phyloP scores from a whole-genome alignment of 2,329 filamentous ascomycete species.

The Aspergillus hortae region DNA sequence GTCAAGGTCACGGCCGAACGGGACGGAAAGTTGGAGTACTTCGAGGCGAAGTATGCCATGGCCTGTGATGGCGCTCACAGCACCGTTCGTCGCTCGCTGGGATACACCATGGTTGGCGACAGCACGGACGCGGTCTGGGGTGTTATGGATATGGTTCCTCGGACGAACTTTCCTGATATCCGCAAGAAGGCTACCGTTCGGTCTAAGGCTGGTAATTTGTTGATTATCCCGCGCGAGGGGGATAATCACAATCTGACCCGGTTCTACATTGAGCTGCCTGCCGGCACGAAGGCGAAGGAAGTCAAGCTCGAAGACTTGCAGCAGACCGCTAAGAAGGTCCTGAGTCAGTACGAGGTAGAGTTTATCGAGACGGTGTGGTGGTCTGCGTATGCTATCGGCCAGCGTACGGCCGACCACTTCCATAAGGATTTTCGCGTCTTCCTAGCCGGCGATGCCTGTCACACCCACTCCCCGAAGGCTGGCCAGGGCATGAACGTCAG shows the following conservation, averaged over 20 bases:
- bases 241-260: constrained; percentile 54
- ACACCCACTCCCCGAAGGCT: constrained; percentile 68
- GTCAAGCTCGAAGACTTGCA: constrained; percentile 56
- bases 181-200: constrained; percentile 50
- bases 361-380: constrained; percentile 62
- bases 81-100: constrained; percentile 36
- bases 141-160: constrained; percentile 51
- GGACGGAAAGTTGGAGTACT: constrained; percentile 38
- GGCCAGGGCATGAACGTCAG: constrained; percentile 58
- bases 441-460: constrained; percentile 65
- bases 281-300: constrained; percentile 47
- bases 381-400: constrained; percentile 67
- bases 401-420: constrained; percentile 68
- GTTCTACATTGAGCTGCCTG: constrained; percentile 60
- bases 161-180: constrained; percentile 50
- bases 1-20: constrained; percentile 45
- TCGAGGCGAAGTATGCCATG: constrained; percentile 52
- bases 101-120: constrained; percentile 57
- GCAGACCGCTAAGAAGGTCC: constrained; percentile 49
- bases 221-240: constrained; percentile 54
- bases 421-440: constrained; percentile 64
- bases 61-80: constrained; percentile 50
- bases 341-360: constrained; percentile 54
- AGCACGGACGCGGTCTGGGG: constrained; percentile 57
- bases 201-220: constrained; percentile 43